Percentiles rank a stretch among this genome's conserved stretches.
These are phyloP conservation scores for Podospora conica DNA, from an alignment of 495 filamentous ascomycete genomes.

Conservation along the genomic window DNA sequence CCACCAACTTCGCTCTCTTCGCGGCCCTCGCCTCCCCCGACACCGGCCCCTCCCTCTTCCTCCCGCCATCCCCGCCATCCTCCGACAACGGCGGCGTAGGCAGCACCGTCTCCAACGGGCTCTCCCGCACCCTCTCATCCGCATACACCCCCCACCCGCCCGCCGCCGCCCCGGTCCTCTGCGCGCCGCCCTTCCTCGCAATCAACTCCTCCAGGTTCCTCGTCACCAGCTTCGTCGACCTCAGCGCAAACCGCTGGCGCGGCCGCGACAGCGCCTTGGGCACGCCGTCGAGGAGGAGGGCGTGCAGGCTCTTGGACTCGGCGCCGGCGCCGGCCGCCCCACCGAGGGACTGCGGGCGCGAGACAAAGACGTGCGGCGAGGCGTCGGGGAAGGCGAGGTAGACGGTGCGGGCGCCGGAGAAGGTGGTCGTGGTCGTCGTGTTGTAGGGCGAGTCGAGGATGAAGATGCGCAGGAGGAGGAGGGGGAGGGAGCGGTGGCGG, in stretches of 20 bases:
- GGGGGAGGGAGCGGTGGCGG: conserved; percentile 53
- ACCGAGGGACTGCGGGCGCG: conserved; percentile 39
- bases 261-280: conserved; percentile 68
- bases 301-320: conserved; percentile 58
- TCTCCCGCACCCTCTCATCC: conserved; percentile 52
- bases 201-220: conserved; percentile 62
- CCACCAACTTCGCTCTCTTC: conserved; percentile 42
- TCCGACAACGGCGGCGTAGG: conserved; percentile 32
- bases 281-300: conserved; percentile 64
- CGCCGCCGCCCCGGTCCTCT: conserved; percentile 57
- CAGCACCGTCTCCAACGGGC: conserved; percentile 50
- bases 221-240: conserved; percentile 58
- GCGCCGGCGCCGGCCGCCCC: conserved; percentile 20
- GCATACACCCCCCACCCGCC: conserved; percentile 78
- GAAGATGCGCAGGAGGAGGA: conserved; percentile 69
- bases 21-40: conserved; percentile 28
- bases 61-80: conserved; percentile 7
- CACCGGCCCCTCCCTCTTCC: conserved; percentile 1
- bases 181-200: conserved; percentile 53
- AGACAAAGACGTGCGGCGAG: conserved; percentile 68
- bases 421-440: conserved; percentile 31
- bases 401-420: conserved; percentile 57
- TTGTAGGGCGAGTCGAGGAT: conserved; percentile 68
- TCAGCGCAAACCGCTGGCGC: conserved; percentile 60
- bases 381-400: conserved; percentile 76